Evolutionary conservation across 768 basidiomycete species (phyloP), one percentile per base, ranked within the genome.

Genomic region (Filobasidium floriforme): DNA sequence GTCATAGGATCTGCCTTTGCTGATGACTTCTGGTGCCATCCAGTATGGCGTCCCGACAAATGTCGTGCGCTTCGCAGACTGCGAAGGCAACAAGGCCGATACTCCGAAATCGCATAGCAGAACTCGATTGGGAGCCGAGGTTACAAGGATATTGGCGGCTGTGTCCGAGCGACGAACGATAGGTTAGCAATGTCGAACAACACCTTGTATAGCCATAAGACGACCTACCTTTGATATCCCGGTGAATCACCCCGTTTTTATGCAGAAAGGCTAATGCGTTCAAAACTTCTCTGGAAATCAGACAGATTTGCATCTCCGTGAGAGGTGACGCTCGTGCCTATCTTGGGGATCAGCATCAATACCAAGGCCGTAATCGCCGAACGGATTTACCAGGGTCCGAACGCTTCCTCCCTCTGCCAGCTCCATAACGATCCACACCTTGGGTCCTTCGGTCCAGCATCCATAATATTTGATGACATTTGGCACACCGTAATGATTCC

Each of bases 371-470:
- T 18, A 18, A 24, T 29, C 5, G 18, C 52, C 49, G 29, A 22
- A 28, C 4, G 2, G 32, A 55, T 40, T 59, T 61, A 82, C 82
- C 71, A 99, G 82, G 1, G 91, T 89, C 55, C 90, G 82, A 7
- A 97, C 90, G 75, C 90, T 93, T 7, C 96, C 96, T 6, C 94
- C 94, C 69, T 92, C 87, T 9, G 96, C 96, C 72, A 87, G 87
- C 77, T 99, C 96, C 96, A 99, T 99, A 43, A 88, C 90, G 71
- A 99, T 98, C 93, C 96, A 99, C 11, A 99, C 91, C 59, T 90
- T 89, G 32, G 92, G 89, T 0, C 92, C 93, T 75, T 94, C 89
- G 75, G 96, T 84, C 80, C 89, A 88, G 80, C 92, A 96, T n/a
- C 92, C 94, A 79, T 87, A 96, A 81, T 99, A 99, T 73, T 90